Percentiles rank a stretch among this genome's conserved stretches.
Evolutionary conservation across 306 rosid genomes (phyloP).

Genomic region (Ceratonia siliqua): DNA sequence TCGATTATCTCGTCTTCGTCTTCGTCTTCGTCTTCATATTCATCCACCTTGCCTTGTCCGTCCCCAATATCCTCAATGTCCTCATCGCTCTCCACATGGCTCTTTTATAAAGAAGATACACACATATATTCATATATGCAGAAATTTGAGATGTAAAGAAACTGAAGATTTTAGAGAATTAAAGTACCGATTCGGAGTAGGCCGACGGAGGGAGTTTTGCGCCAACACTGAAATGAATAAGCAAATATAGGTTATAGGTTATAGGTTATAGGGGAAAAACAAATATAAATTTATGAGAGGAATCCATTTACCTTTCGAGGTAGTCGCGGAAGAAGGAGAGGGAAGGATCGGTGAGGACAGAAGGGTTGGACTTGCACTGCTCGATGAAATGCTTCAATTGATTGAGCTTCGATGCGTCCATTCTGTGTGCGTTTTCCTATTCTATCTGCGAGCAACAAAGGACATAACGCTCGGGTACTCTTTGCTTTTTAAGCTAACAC

Average conservation of each 20-base stretch:
- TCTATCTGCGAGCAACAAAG: neutral
- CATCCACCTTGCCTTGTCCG: slow-evolving; percentile 47
- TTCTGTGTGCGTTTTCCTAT: neutral
- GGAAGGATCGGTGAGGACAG: slow-evolving; percentile 71
- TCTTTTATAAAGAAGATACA: slow-evolving; percentile 34
- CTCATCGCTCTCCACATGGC: slow-evolving; percentile 71
- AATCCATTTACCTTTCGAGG: slow-evolving; percentile 57
- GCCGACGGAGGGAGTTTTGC: slow-evolving; percentile 63
- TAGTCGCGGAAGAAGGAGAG: slow-evolving; percentile 93
- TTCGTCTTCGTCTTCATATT: slow-evolving; percentile 63
- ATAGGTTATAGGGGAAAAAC: too few relatives aligned
- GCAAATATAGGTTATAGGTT: neutral
- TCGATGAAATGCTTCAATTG: slow-evolving; percentile 74
- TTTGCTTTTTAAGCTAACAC: neutral
- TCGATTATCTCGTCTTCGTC: slow-evolving; percentile 82
- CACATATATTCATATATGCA: neutral
- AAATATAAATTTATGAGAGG: neutral
- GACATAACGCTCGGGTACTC: neutral
- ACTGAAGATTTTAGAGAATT: neutral
- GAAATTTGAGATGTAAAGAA: neutral
- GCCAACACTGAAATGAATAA: slow-evolving; percentile 55
- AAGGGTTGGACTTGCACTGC: slow-evolving; percentile 78
- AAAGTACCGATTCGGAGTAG: slow-evolving; percentile 60
- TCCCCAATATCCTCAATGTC: slow-evolving; percentile 50
- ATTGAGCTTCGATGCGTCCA: slow-evolving; percentile 70